phyloP scores from a whole-genome alignment of 1,284 basidiomycete genomes.

The Hypsizygus ulmarius region DNA sequence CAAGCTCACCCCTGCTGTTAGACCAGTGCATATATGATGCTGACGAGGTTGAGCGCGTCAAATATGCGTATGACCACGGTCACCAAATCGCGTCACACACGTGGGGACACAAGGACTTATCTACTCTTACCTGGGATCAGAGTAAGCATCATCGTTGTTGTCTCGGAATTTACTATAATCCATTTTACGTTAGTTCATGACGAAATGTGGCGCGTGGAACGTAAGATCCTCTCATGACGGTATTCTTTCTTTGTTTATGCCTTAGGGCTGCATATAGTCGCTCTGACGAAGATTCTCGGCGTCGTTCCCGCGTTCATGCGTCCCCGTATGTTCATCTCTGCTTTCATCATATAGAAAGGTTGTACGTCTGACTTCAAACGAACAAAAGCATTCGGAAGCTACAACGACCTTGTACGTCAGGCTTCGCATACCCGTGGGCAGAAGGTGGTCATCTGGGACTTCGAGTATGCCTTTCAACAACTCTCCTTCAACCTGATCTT shows the following conservation, averaged over 20 bases:
- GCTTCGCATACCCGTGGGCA: slow-evolving; percentile 24
- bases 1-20: slow-evolving; percentile 13
- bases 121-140: slow-evolving; percentile 32
- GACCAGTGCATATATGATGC: slow-evolving; percentile 36
- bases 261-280: slow-evolving; percentile 20
- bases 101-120: slow-evolving; percentile 37
- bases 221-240: slow-evolving; percentile 9
- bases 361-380: slow-evolving; percentile 8
- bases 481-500: too few species aligned
- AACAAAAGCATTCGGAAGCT: slow-evolving; percentile 36
- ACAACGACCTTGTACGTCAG: slow-evolving; percentile 26
- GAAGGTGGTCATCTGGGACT: slow-evolving; percentile 26
- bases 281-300: slow-evolving; percentile 27
- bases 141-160: slow-evolving; percentile 20
- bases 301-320: slow-evolving; percentile 30
- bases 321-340: slow-evolving; percentile 25
- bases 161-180: not conserved
- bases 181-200: slow-evolving; percentile 16
- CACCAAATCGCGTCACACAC: slow-evolving; percentile 45
- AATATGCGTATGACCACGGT: slow-evolving; percentile 35
- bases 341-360: slow-evolving; percentile 34
- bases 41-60: slow-evolving; percentile 31
- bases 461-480: slow-evolving; percentile 21
- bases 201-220: slow-evolving; percentile 20
- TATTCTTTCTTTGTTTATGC: not conserved